Conservation (phyloP, 2,329 filamentous ascomycete species). For the Dendryphion nanum region DNA sequence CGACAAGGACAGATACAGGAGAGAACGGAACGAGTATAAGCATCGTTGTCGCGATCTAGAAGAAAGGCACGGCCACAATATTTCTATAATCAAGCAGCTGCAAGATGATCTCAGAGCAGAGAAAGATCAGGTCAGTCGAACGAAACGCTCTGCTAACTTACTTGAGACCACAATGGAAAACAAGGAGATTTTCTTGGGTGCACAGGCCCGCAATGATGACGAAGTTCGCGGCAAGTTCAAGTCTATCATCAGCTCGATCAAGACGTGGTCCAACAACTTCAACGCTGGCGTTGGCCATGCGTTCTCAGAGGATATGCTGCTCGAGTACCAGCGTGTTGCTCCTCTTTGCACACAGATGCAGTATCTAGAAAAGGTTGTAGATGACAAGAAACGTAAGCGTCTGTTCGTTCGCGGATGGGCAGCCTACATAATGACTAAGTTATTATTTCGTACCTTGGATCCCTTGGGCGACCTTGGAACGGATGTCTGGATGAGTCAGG, state of each 20-base stretch:
- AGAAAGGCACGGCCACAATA: neutral
- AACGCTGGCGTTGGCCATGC: neutral
- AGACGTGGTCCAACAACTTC: slow-evolving; percentile 7
- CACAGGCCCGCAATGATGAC: slow-evolving; percentile 3
- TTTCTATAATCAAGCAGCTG: neutral
- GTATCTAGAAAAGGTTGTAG: slow-evolving; percentile 1
- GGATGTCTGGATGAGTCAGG: slow-evolving; percentile 4
- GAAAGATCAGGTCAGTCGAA: neutral
- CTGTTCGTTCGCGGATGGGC: slow-evolving; percentile 6
- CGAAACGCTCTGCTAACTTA: slow-evolving; percentile 2
- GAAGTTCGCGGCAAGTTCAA: slow-evolving; percentile 2
- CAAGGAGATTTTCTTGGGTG: slow-evolving; percentile 6
- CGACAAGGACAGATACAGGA: too few species aligned
- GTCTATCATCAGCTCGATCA: slow-evolving; percentile 2
- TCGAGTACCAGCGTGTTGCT: slow-evolving; percentile 1
- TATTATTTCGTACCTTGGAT: too few species aligned
- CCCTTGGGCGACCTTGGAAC: too few species aligned
- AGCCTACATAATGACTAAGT: too few species aligned
- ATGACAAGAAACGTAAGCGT: slow-evolving; percentile 2
- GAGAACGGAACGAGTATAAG: too few species aligned
- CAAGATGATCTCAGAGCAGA: neutral
- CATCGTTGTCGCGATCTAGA: too few species aligned
- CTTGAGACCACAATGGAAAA: slow-evolving; percentile 6
- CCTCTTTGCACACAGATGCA: slow-evolving; percentile 1
- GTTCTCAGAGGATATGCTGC: slow-evolving; percentile 2